phyloP scores from a whole-genome alignment of 83 land plant species.

The Larix sibirica region DNA sequence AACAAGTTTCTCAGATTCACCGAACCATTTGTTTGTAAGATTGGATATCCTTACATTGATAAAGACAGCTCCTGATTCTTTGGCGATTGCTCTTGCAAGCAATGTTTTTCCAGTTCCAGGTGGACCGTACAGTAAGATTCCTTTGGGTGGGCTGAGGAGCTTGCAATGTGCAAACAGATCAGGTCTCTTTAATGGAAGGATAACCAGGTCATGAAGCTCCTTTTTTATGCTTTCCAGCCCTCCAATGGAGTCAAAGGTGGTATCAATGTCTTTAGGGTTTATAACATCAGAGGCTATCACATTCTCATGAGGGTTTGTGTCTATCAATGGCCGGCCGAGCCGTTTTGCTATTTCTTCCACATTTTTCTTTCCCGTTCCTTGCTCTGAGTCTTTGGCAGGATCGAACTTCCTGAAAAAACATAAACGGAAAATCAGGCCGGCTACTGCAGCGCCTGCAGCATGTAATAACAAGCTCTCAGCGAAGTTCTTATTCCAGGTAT shows the following conservation, averaged over 20 bases:
- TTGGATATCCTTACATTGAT: conserved; percentile 40
- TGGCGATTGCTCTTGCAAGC: conserved; percentile 45
- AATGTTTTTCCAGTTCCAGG: conserved; percentile 44
- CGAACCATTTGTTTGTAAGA: conserved; percentile 51
- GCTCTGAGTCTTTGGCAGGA: neutral
- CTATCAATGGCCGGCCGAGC: conserved; percentile 39
- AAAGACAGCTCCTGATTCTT: conserved; percentile 49
- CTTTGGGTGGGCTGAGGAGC: conserved; percentile 44
- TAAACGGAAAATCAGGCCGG: no score
- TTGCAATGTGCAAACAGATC: conserved; percentile 49
- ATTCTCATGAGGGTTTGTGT: conserved; percentile 46
- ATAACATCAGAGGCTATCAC: conserved; percentile 53
- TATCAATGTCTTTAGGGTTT: conserved; percentile 47
- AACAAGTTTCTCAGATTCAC: conserved; percentile 55
- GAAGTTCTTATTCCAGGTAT: no score
- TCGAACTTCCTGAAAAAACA: neutral
- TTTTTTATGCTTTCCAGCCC: conserved; percentile 43
- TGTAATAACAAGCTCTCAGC: no score
- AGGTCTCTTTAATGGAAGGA: conserved; percentile 43
- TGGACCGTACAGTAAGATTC: conserved; percentile 43
- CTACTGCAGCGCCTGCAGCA: no score
- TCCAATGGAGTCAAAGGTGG: conserved; percentile 44
- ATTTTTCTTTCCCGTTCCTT: neutral
- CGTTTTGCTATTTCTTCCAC: conserved; percentile 20
- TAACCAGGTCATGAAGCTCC: conserved; percentile 36